Conservation (phyloP, 2,329 filamentous ascomycete species). For the Boeremia lycopersici region DNA sequence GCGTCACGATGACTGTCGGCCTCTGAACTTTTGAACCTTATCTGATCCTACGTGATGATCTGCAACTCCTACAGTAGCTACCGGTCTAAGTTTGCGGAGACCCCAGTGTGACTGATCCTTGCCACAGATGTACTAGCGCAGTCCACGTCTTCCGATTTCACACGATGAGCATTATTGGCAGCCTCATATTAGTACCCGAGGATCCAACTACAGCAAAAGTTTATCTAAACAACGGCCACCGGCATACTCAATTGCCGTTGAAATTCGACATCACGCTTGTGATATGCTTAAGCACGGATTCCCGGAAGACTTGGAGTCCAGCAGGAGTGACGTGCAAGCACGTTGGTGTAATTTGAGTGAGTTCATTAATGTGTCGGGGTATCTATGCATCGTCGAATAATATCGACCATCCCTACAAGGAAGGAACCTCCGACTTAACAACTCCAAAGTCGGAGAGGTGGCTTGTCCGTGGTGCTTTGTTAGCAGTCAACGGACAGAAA, state of each 20-base stretch:
- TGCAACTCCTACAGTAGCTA: neutral
- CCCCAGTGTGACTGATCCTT: conserved; percentile 16
- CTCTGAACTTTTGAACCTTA: neutral
- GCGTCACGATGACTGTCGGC: neutral
- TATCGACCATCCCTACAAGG: neutral
- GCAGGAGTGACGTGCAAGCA: neutral
- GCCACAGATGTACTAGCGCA: conserved; percentile 14
- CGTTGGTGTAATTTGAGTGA: neutral
- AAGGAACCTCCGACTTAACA: neutral
- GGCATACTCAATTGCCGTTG: neutral
- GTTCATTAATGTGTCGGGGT: conserved; percentile 13
- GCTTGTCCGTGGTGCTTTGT: neutral
- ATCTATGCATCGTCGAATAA: conserved; percentile 11
- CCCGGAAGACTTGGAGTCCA: neutral
- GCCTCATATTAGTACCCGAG: neutral
- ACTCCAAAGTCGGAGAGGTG: neutral
- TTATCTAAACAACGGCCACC: neutral
- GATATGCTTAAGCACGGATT: neutral
- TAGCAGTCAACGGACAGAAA: conserved; percentile 16
- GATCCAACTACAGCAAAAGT: neutral
- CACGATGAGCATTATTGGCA: conserved; percentile 3
- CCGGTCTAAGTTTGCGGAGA: conserved; percentile 7
- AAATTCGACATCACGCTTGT: neutral
- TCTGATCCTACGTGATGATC: conserved; percentile 2
- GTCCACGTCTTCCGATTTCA: neutral